Percentiles rank a stretch among this genome's conserved stretches.
phyloP scores from a whole-genome alignment of 306 rosid genomes.

The Fragaria nilgerrensis region DNA sequence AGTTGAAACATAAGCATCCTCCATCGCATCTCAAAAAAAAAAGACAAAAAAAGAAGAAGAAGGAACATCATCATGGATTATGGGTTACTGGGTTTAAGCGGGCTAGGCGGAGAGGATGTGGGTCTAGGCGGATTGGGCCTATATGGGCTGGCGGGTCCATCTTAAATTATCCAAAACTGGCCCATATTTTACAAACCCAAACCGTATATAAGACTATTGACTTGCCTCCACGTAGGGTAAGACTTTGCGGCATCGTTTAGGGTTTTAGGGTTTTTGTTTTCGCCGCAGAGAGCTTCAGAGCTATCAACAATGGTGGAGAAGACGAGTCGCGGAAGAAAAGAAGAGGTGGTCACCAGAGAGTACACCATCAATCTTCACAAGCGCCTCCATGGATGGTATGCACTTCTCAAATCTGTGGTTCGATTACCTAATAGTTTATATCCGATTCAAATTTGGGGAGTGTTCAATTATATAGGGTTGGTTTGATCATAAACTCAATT shows the following conservation, averaged over 20 bases:
- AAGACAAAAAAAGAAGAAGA: too few relatives aligned
- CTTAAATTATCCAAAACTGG: too few relatives aligned
- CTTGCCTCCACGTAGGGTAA: not conserved
- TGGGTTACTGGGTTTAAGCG: too few relatives aligned
- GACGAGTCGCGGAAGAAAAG: slow-evolving; percentile 38
- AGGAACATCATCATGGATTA: too few relatives aligned
- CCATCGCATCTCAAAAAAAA: too few relatives aligned
- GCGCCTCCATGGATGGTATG: slow-evolving; percentile 47
- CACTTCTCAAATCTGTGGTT: not conserved
- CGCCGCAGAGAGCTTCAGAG: slow-evolving; percentile 23
- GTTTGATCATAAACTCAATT: not conserved
- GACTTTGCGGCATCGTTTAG: not conserved
- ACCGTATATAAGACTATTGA: not conserved
- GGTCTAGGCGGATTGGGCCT: too few relatives aligned
- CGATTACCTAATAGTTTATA: not conserved
- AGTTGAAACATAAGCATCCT: too few relatives aligned
- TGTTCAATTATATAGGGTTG: not conserved
- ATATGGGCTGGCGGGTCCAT: too few relatives aligned
- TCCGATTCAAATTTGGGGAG: not conserved
- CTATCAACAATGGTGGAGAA: slow-evolving; percentile 44
- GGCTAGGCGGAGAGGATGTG: too few relatives aligned
- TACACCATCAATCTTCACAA: slow-evolving; percentile 51
- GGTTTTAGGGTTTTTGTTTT: not conserved
- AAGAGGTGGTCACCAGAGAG: slow-evolving; percentile 45
- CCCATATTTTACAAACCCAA: not conserved